Evolutionary conservation across 2,329 filamentous ascomycete species (phyloP), one percentile per base, ranked within the genome.

Genomic region (Pyrenophora teres): DNA sequence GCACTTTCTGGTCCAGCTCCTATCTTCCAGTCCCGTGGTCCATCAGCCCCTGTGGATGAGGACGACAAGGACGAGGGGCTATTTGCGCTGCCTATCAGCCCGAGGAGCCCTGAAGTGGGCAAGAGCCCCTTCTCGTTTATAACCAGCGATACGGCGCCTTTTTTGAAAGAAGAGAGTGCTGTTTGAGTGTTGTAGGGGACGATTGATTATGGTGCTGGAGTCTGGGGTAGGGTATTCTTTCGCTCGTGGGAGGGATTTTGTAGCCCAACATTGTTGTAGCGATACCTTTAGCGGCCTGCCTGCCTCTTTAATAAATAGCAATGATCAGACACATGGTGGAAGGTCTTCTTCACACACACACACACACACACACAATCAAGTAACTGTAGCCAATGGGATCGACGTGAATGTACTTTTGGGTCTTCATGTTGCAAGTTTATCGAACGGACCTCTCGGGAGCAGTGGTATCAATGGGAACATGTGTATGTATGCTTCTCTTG

Each of bases 11-110:
- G 60, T 2, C 59, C 64, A 43, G 63, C 57, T 6, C 68, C 65
- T 1, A 32, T 59, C 3, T 73, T 72, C 40, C 53, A 73, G 56
- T 62, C 63, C 8, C 63, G 71, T 37, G 65, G 60, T 3, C 70
- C 15, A 57, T 67, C 42, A 67, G 59, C 58, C 72, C 74, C 53
- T 60, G 52, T 41, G 16, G 63, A 65, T 3, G 71, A 75, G 8
- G 75, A 79, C 5, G 84, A 87, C 35, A 83, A 81, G 0, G 88
- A 91, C 60, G 91, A 96, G 52, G 92, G 89, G 35, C 79, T 96
- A 2, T 97, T 97, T 68, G 92, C 91, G 0, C 81, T 96, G 45
- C 91, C 90, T 1, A 85, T 96, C 76, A 93, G 89, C 65, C 92
- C 92, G 1, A 81, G 92, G 43, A 92, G 89, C 64, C 92, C 92